Base-by-base conservation (phyloP, 805 yeast species). In the Candida chauliodis region DNA sequence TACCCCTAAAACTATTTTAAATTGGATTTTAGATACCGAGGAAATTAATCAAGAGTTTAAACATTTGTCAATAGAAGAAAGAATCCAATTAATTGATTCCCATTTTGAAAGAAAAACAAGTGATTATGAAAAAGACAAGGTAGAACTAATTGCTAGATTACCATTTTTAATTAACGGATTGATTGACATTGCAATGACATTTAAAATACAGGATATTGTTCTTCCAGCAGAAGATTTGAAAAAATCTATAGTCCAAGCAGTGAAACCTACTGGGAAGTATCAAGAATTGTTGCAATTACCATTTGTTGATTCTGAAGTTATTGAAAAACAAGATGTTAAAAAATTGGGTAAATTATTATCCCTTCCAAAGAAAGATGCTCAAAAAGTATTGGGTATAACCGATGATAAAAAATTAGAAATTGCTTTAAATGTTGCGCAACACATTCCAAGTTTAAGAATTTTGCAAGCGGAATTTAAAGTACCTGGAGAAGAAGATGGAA, bases 231-330 rank as follows among this genome's bases (percentile, higher is more conserved):
- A 78, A 33, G 88, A 82, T 38, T 70, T 91, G 36, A 77, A 82
- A 51, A 81, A 84, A 56, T 73, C 79, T 34, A 59, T 91, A 25
- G 66, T 81, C 22, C 96, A 87, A 62, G 97, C 95, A 3, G 79
- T 87, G 66, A 55, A 69, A 49, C 63, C 76, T 40, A 50, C 69
- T 50, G 67, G 69, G 10, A 63, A 64, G 42, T 69, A 76, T 49
- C 79, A 79, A 40, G 88, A 84, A 58, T 66, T 84, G 37, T 69
- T 84, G 43, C 98, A 93, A 66, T 72, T 91, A 45, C 96, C 96
- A 22, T 78, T 77, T 41, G 86, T 85, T 27, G 71, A 78, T 43
- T 50, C 65, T 10, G 61, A 71, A 15, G 65, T 62, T 16, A 73
- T 78, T 29, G 58, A 62, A 38, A 44, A 53, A 1, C 65, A 69